These are phyloP conservation scores for Begonia loranthoides DNA, from an alignment of 306 rosid species.

Conservation along the genomic window DNA sequence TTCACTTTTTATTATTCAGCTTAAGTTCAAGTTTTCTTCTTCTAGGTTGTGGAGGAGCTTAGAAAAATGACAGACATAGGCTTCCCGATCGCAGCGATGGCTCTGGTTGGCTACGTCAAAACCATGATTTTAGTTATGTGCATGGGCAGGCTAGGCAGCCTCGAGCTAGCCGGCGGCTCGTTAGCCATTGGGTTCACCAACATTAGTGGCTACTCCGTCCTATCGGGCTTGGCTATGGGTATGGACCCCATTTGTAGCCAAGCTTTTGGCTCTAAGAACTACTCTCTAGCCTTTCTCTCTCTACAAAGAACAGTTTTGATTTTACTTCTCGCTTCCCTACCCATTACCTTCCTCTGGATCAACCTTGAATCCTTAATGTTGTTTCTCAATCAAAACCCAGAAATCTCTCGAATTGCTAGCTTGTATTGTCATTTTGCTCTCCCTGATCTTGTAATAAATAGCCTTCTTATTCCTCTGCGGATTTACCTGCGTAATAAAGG, in stretches of 20 bases:
- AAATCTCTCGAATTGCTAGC: conserved; percentile 45
- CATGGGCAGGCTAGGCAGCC: conserved; percentile 15
- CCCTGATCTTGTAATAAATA: conserved; percentile 65
- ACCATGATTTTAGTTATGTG: conserved; percentile 14
- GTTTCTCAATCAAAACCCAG: conserved; percentile 39
- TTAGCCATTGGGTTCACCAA: conserved; percentile 16
- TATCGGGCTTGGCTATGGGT: conserved; percentile 12
- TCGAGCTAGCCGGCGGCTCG: conserved; percentile 15
- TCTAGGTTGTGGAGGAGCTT: conserved; percentile 58
- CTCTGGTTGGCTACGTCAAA: conserved; percentile 45
- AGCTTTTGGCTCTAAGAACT: conserved; percentile 34
- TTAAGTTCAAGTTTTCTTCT: not conserved
- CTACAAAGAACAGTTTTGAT: conserved; percentile 39
- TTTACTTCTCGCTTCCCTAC: conserved; percentile 43
- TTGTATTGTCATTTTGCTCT: conserved; percentile 53
- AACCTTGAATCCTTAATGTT: conserved; percentile 66
- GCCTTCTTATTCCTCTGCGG: conserved; percentile 60
- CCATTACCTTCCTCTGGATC: conserved; percentile 50
- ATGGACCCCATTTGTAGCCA: conserved; percentile 19
- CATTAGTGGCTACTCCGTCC: conserved; percentile 14
- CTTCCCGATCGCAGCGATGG: conserved; percentile 61
- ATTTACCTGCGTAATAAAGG: conserved; percentile 59
- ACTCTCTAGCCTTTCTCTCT: conserved; percentile 32
- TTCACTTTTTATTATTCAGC: not conserved
- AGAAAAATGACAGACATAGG: conserved; percentile 50